Conservation (phyloP, 768 basidiomycete genomes). For the Trametes cingulata region DNA sequence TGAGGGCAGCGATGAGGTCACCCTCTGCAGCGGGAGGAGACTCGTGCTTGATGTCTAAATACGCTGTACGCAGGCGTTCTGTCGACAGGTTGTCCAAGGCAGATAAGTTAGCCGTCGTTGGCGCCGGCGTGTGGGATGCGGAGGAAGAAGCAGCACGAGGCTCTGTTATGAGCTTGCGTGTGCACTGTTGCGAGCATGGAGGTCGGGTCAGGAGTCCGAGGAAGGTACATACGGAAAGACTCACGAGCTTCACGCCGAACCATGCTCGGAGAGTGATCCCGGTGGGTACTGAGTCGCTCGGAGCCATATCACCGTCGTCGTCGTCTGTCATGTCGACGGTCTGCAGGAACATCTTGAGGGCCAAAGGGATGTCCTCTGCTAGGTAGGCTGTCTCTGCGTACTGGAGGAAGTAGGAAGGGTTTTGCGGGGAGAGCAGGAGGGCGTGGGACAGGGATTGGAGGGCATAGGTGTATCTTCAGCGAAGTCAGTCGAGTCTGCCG, state of each 20-base stretch:
- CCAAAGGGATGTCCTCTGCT: constrained; percentile 68
- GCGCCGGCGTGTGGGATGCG: constrained; percentile 56
- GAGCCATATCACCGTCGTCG: constrained; percentile 49
- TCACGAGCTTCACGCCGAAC: constrained; percentile 81
- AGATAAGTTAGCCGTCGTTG: constrained; percentile 48
- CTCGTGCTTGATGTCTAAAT: constrained; percentile 36
- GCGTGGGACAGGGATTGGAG: constrained; percentile 80
- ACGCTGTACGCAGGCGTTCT: constrained; percentile 65
- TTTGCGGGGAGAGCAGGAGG: constrained; percentile 81
- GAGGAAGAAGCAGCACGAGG: constrained; percentile 44
- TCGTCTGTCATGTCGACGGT: constrained; percentile 80
- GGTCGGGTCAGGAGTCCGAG: not conserved
- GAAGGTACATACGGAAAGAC: constrained; percentile 34
- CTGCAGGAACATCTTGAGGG: constrained; percentile 77
- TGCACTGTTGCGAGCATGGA: constrained; percentile 44
- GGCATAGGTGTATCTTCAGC: constrained; percentile 64
- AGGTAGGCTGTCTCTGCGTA: constrained; percentile 90
- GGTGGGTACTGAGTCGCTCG: constrained; percentile 48
- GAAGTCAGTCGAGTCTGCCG: not conserved
- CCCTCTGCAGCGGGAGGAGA: constrained; percentile 27
- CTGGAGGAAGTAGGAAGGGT: constrained; percentile 81
- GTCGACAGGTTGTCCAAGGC: constrained; percentile 72
- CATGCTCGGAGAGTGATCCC: constrained; percentile 71
- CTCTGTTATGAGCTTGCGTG: constrained; percentile 52
- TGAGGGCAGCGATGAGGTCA: constrained; percentile 23